A percentile compares a stretch with the other conserved stretches of the same genome.
phyloP scores from a whole-genome alignment of 352 stramenopile species.

The Saprolegnia diclina region DNA sequence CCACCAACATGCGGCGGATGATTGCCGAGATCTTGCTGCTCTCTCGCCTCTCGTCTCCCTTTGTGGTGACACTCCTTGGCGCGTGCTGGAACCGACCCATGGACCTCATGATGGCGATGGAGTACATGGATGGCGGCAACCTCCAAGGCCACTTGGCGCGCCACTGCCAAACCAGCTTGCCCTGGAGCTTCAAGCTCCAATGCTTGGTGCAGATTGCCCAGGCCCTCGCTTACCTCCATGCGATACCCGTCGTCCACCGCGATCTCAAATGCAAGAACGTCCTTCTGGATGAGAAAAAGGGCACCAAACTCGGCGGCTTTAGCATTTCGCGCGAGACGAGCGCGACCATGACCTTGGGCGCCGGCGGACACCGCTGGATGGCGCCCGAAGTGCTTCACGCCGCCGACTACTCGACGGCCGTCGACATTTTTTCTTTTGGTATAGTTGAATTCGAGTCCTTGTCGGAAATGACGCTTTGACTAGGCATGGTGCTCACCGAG shows the following conservation, averaged over 20 bases:
- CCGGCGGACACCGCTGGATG: slow-evolving; percentile 7
- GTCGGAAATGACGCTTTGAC: background rate
- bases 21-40: slow-evolving; percentile 7
- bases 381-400: slow-evolving; percentile 6
- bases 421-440: slow-evolving; percentile 21
- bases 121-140: slow-evolving; percentile 9
- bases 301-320: slow-evolving; percentile 19
- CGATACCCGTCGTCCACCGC: slow-evolving; percentile 11
- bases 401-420: slow-evolving; percentile 5
- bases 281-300: slow-evolving; percentile 15
- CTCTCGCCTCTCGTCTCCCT: background rate
- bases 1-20: slow-evolving; percentile 21
- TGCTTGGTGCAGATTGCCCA: background rate
- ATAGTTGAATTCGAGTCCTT: background rate
- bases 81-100: slow-evolving; percentile 6
- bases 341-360: background rate
- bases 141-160: background rate
- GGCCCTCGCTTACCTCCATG: slow-evolving; percentile 11
- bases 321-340: slow-evolving; percentile 6
- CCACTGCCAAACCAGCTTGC: background rate
- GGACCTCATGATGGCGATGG: slow-evolving; percentile 12
- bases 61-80: background rate
- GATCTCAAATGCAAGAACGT: slow-evolving; percentile 18
- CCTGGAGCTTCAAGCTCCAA: slow-evolving; percentile 10
- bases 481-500: slow-evolving; percentile 13